phyloP scores from a whole-genome alignment of 768 basidiomycete species.

The Gymnopilus dilepis region DNA sequence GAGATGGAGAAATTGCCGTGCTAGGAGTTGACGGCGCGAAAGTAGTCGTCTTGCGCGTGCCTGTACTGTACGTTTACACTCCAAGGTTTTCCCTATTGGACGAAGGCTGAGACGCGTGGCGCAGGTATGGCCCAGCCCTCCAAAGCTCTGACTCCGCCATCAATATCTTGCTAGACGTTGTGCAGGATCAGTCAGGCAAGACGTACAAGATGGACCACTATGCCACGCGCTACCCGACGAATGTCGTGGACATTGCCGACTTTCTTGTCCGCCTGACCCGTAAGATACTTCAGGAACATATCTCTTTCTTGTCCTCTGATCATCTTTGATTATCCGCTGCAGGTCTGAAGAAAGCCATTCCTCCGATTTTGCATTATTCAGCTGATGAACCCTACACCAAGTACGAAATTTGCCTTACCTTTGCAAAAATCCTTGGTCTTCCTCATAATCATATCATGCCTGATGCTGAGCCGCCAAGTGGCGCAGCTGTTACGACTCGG shows the following conservation, averaged over 20 bases:
- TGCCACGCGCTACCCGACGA: constrained; percentile 92
- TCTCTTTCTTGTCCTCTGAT: not conserved
- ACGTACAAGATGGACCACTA: constrained; percentile 95
- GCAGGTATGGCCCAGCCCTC: constrained; percentile 85
- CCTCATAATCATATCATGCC: constrained; percentile 79
- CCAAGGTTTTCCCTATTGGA: not conserved
- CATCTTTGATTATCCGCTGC: not conserved
- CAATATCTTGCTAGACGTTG: constrained; percentile 87
- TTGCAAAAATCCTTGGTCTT: constrained; percentile 70
- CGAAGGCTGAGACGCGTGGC: not conserved
- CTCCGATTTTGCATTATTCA: constrained; percentile 86
- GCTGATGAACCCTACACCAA: constrained; percentile 86
- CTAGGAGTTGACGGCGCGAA: constrained; percentile 62
- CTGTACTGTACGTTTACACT: constrained; percentile 70
- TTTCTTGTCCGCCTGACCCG: constrained; percentile 82
- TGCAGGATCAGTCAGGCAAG: constrained; percentile 86
- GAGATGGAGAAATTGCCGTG: constrained; percentile 84
- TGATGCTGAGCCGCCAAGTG: constrained; percentile 69
- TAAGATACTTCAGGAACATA: constrained; percentile 35
- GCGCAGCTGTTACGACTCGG: constrained; percentile 68
- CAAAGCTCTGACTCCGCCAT: constrained; percentile 89
- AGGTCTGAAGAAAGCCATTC: constrained; percentile 52
- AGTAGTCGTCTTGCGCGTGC: constrained; percentile 81
- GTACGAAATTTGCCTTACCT: constrained; percentile 88
- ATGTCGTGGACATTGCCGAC: constrained; percentile 83